Conservation (phyloP, 495 filamentous ascomycete genomes). For the Xylaria curta region DNA sequence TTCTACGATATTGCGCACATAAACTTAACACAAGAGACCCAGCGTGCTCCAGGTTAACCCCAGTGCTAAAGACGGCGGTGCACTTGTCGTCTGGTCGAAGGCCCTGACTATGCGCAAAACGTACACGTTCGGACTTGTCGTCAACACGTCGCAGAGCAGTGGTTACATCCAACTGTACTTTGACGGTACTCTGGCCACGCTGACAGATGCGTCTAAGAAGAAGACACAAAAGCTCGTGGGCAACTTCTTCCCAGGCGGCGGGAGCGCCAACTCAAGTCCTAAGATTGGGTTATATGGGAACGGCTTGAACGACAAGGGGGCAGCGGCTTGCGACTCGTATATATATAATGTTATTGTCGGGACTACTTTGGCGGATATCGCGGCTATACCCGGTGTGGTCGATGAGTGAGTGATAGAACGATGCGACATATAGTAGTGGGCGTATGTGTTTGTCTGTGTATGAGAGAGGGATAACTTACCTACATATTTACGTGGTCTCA, state of each 20-base stretch:
- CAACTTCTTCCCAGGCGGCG: conserved; percentile 20
- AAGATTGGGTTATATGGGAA: conserved; percentile 24
- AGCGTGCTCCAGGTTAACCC: conserved; percentile 12
- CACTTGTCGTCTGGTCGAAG: conserved; percentile 20
- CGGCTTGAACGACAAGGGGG: conserved; percentile 12
- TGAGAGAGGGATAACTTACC: background rate
- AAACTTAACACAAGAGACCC: background rate
- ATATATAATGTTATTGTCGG: conserved; percentile 25
- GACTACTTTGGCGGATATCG: conserved; percentile 25
- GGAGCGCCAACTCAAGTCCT: conserved; percentile 17
- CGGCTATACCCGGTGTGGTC: conserved; percentile 18
- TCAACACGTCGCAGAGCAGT: conserved; percentile 24
- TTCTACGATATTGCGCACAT: background rate
- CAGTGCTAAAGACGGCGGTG: conserved; percentile 6
- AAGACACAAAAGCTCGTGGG: conserved; percentile 19
- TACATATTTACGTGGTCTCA: background rate
- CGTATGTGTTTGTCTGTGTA: background rate
- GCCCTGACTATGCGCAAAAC: conserved; percentile 17
- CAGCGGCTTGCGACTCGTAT: conserved; percentile 21
- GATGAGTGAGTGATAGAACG: background rate
- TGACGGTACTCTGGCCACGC: conserved; percentile 16
- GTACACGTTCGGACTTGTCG: conserved; percentile 22
- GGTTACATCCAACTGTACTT: conserved; percentile 25
- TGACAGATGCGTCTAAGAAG: conserved; percentile 13
- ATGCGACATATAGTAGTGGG: background rate